Evolutionary conservation across 106 monocot genomes (phyloP).

Genomic region (Phalaenopsis equestris): DNA sequence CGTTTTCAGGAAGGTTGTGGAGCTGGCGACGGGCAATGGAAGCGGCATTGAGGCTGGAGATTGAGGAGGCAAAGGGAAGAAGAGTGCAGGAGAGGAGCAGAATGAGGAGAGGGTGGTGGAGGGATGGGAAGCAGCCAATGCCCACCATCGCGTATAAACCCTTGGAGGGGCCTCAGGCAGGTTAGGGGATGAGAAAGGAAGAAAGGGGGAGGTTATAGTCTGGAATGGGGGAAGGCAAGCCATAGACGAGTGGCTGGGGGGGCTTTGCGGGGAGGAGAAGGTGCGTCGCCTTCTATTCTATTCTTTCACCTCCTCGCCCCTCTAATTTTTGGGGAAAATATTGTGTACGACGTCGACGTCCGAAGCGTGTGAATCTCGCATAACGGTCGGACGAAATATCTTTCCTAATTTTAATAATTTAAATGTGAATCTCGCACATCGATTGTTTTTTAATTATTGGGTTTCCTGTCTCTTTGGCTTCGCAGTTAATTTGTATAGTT

Average conservation of each 20-base stretch:
- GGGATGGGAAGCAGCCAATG: conserved; percentile 6
- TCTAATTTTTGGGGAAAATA: background rate
- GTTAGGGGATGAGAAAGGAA: background rate
- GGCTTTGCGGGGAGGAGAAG: background rate
- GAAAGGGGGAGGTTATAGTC: background rate
- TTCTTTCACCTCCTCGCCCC: background rate
- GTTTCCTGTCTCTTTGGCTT: no score
- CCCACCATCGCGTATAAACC: background rate
- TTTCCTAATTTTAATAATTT: no score
- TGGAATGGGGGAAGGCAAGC: background rate
- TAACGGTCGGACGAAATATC: no score
- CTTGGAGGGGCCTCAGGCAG: background rate
- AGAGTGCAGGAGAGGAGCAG: background rate
- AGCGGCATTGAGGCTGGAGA: conserved; percentile 7
- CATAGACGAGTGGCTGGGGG: conserved; percentile 6
- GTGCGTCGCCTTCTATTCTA: background rate
- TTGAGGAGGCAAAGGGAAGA: background rate
- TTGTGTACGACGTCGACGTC: no score
- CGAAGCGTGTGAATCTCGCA: no score
- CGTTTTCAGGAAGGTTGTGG: conserved; percentile 18
- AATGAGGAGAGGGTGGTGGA: background rate
- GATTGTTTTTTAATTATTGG: no score
- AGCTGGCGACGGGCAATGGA: conserved; percentile 28
- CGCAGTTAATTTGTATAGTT: no score
- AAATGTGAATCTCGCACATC: no score